Conservation (phyloP, 768 basidiomycete genomes). For the Sporobolomyces phaffii region DNA sequence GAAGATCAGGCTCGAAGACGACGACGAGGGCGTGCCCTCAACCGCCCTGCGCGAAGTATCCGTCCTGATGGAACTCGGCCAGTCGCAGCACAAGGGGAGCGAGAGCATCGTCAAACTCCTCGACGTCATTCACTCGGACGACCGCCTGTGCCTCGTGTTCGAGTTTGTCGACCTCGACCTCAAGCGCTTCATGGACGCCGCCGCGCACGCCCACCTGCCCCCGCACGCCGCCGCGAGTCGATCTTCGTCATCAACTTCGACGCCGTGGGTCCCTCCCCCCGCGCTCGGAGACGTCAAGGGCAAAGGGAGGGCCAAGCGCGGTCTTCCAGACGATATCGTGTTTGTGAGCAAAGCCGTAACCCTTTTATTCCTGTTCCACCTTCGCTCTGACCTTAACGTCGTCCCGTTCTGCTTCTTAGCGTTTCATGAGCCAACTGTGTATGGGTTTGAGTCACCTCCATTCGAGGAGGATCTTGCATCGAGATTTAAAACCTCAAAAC, state of each 20-base stretch:
- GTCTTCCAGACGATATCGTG: conserved; percentile 55
- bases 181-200: conserved; percentile 91
- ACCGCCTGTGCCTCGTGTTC: conserved; percentile 94
- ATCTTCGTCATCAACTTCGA: no score
- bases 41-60: conserved; percentile 97
- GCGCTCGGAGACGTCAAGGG: conserved; percentile 22
- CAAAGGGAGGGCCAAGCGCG: conserved; percentile 26
- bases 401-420: conserved; percentile 53
- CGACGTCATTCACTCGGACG: conserved; percentile 94
- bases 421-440: conserved; percentile 89
- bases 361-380: no score
- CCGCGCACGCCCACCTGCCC: conserved; percentile 54
- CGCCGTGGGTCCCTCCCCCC: not conserved
- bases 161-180: conserved; percentile 96
- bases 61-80: conserved; percentile 86
- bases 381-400: conserved; percentile 7
- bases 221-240: not conserved
- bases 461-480: conserved; percentile 87
- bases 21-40: conserved; percentile 95
- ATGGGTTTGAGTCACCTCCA: conserved; percentile 91
- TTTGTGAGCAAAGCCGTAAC: no score
- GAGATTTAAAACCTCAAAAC: conserved; percentile 83
- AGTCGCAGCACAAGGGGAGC: conserved; percentile 53
- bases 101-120: conserved; percentile 80
- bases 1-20: conserved; percentile 94